Percentiles rank a stretch among this genome's conserved stretches.
phyloP scores from a whole-genome alignment of 192 early-diverging fungal genomes.

The Podochytrium sp. region DNA sequence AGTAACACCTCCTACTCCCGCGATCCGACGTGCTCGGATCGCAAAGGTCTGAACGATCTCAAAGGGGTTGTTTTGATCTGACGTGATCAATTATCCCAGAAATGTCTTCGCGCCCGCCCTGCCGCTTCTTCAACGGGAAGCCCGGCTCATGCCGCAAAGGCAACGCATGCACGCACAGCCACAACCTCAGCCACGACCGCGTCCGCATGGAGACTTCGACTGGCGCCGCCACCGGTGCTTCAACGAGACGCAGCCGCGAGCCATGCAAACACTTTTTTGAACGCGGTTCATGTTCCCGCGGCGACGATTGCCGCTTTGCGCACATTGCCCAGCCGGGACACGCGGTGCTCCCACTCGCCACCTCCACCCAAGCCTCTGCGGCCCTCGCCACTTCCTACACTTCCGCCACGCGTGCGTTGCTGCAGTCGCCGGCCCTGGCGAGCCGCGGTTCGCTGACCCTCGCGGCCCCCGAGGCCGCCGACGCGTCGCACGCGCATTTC shows the following conservation, averaged over 20 bases:
- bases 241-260: not conserved
- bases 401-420: not conserved
- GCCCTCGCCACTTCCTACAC: not conserved
- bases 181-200: not conserved
- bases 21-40: too few species aligned
- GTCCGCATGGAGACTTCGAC: not conserved
- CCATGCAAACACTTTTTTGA: not conserved
- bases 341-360: not conserved
- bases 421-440: not conserved
- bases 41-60: too few species aligned
- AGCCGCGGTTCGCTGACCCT: not conserved
- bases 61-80: too few species aligned
- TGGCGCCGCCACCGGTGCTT: not conserved
- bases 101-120: not conserved
- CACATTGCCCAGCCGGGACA: not conserved
- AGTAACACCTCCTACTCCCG: too few species aligned
- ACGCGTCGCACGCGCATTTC: not conserved
- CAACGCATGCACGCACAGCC: not conserved
- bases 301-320: conserved; percentile 2
- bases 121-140: conserved; percentile 16
- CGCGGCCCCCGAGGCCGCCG: not conserved
- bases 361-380: not conserved
- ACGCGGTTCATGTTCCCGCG: not conserved
- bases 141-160: not conserved
- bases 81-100: too few species aligned